These are phyloP conservation scores for Triticum timopheevii DNA, from an alignment of 176 grass and related monocot species.

Conservation along the genomic window DNA sequence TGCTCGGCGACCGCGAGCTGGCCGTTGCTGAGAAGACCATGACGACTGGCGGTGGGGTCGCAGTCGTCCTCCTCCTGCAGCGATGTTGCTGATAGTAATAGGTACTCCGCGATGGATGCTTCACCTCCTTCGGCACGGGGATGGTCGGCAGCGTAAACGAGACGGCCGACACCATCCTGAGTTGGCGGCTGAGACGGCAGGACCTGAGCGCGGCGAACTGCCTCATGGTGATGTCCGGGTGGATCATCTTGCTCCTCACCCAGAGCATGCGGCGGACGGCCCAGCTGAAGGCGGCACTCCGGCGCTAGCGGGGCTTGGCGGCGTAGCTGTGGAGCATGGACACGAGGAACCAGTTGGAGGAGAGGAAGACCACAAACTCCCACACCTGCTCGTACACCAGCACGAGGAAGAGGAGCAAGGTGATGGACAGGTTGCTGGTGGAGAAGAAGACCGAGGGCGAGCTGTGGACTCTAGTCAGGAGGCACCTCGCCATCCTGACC, in stretches of 20 bases:
- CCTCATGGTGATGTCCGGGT: neutral
- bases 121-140: neutral
- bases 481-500: neutral
- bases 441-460: neutral
- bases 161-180: neutral
- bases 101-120: neutral
- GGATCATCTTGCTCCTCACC: neutral
- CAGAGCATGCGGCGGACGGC: neutral
- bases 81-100: neutral
- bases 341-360: slow-evolving; percentile 37
- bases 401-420: neutral
- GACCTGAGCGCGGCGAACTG: neutral
- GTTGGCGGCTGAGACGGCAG: neutral
- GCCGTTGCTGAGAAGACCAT: neutral
- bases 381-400: neutral
- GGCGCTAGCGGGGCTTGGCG: neutral
- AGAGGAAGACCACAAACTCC: slow-evolving; percentile 27
- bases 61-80: neutral
- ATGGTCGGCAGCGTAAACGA: neutral
- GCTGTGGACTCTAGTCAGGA: neutral
- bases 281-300: neutral
- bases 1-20: neutral
- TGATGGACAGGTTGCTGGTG: neutral
- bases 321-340: neutral
- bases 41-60: neutral